Evolutionary conservation across 1,139 yeast genomes (phyloP), one percentile per base, ranked within the genome.

Genomic region (Candida glucosophila): DNA sequence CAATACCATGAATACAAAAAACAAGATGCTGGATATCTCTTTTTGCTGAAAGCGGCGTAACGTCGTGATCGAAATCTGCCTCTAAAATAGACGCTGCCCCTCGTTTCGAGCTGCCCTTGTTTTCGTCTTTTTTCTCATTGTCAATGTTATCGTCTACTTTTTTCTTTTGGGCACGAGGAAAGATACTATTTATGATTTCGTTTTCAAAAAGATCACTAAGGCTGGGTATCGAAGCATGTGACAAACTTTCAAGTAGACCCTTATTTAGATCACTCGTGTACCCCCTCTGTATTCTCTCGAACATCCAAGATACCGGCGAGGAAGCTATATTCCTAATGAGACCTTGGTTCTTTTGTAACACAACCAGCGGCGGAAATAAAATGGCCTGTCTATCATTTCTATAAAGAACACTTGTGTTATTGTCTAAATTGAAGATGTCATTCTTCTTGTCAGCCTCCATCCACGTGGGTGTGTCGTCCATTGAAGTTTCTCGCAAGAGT

Each of bases 1-100:
- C 97, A 35, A 90, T 83, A 0, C 98, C 97, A 50, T 90, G 98
- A 23, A 88, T 69, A 37, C 94, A 90, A 11, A 90, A 58, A 2
- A 88, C 71, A 29, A 90, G 54, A 51, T 90, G 96, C 26, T 83
- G 86, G 11, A 86, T 65, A 16, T 72, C 61, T 32, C 94, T 55
- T 20, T 62, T 51, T 4, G 67, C 55, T 12, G 52, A 45, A 16
- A 49, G 40, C 2, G 37, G 26, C 2, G 49, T 49, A 7, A 54
- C 50, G 13, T 61, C 60, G 20, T 53, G 53, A 16, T 66, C 58
- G 39, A 61, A 73, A 43, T 76, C 85, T 5, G 62, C 49, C 36
- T 71, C 76, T 35, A 75, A 49, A 25, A 67, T 69, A 9, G 52
- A 41, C 33, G 67, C 62, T 56, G 67, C 52, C n/a, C n/a, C n/a